phyloP scores from a whole-genome alignment of 257 asterid genomes.

The Solanum tarijense region DNA sequence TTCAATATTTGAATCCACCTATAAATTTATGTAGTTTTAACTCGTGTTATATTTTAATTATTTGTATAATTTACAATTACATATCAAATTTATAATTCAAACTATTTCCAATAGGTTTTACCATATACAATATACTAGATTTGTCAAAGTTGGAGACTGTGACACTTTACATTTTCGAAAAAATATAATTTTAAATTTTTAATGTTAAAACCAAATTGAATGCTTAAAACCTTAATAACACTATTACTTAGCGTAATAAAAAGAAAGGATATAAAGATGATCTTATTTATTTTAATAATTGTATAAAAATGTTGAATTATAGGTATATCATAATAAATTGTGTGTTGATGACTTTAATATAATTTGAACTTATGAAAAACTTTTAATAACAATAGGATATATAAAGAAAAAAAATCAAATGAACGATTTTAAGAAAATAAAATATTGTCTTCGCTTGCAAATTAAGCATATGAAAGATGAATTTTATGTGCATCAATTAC shows the following conservation, averaged over 20 bases:
- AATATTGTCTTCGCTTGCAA: background rate
- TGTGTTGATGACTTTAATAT: background rate
- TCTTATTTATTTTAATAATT: background rate
- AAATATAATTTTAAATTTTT: no score
- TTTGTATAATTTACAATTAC: background rate
- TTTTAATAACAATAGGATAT: background rate
- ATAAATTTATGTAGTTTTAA: no score
- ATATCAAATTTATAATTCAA: background rate
- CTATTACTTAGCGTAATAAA: no score
- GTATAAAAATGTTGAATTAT: background rate
- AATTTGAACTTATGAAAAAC: background rate
- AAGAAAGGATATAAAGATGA: background rate
- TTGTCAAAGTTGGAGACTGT: background rate
- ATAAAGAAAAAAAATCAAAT: background rate
- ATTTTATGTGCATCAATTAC: background rate
- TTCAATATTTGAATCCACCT: background rate
- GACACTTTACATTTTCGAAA: background rate
- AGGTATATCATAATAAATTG: background rate
- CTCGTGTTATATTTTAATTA: background rate
- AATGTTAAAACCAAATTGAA: background rate
- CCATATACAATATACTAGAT: background rate
- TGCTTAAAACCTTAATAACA: background rate
- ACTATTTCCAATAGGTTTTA: background rate
- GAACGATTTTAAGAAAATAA: background rate
- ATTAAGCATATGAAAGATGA: background rate